Base-by-base conservation (phyloP, 176 grass and related monocot species). In the Oryza glumipatula region DNA sequence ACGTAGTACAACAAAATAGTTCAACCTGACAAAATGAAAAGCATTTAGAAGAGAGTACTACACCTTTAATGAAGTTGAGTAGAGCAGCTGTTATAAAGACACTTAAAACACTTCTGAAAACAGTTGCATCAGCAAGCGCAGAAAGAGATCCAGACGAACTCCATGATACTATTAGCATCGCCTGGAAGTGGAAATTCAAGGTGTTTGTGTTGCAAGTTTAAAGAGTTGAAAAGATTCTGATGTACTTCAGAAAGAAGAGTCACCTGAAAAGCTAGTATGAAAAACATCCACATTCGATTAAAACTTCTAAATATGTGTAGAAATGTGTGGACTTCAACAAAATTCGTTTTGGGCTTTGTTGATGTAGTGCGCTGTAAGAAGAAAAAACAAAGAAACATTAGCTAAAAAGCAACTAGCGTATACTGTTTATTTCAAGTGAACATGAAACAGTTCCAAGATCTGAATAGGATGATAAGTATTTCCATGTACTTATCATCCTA, bases 251-350 rank as follows among this genome's bases (percentile, higher is more conserved):
- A 72, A 77, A 82, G 41, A 85, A 32, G 54, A 65, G 64, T 65
- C 74, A 94, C 92, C 89, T 94, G 92, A 77, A 94, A 89, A 80
- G 89, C 92, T 32, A 94, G 52, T 85, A 88, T 83, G 64, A 92
- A 94, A 81, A 94, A 92, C 64, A 79, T 54, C 92, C 92, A 94
- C 89, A 94, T 89, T 43, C 92, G 87, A 83, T 92, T 73, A 83
- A 94, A 94, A 86, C 92, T 94, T 77, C 92, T 89, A 84, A 89
- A 94, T 83, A 94, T 52, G 78, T 94, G 92, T 54, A 88, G 81
- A 86, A 92, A 94, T 44, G 92, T 92, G 48, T 82, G 89, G 12
- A 92, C 82, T 92, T 94, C 92, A 80, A 94, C 89, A 88, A 94
- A 94, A 86, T 94, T 94, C 54, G 87, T 86, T 85, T 94, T 94